Base-by-base conservation (phyloP, 2,329 filamentous ascomycete genomes). In the Penicillium brasilianum region DNA sequence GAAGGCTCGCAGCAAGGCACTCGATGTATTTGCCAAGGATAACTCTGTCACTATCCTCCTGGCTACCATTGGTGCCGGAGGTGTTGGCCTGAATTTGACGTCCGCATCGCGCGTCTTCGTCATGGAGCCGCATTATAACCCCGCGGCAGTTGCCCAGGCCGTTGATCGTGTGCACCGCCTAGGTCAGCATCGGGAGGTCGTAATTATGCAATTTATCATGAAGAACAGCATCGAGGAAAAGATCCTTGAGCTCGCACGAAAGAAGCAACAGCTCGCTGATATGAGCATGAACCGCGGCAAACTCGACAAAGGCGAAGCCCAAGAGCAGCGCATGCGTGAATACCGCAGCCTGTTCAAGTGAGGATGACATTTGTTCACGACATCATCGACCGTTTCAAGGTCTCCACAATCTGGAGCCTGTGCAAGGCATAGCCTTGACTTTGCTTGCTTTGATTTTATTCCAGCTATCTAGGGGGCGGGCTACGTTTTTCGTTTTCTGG, bases 111-210 rank as follows among this genome's bases (percentile, higher is more conserved):
- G 87, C 58, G 94, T 96, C 14, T 98, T 95, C 75, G 90, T 98
- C 70, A 98, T 99, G 94, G 95, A 99, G 75, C 95, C 95, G 5
- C 93, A 97, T 73, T 99, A 94, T 81, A 99, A 99, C 72, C 95
- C 95, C 0, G 93, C 93, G 0, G 92, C 93, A 0, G 94, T 99
- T 76, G 91, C 93, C 5, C 95, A 99, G 78, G 95, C 95, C 1
- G 85, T 98, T 8, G 95, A 98, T 74, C 91, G 95, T 32, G 92
- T 99, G 6, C 93, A 97, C 75, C 88, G 93, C 18, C 82, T 97
- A 1, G 93, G 95, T 0, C 95, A 99, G 81, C 95, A 87, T 69
- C 85, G 95, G n/a, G 86, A 89, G 13, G 95, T 99, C 0, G 85
- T 86, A n/a, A 96, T 93, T 1, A 88, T 91, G 39, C 87, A 93